Evolutionary conservation across 768 basidiomycete species (phyloP), one percentile per base, ranked within the genome.

Genomic region (Rubroboletus pulcherrimus): DNA sequence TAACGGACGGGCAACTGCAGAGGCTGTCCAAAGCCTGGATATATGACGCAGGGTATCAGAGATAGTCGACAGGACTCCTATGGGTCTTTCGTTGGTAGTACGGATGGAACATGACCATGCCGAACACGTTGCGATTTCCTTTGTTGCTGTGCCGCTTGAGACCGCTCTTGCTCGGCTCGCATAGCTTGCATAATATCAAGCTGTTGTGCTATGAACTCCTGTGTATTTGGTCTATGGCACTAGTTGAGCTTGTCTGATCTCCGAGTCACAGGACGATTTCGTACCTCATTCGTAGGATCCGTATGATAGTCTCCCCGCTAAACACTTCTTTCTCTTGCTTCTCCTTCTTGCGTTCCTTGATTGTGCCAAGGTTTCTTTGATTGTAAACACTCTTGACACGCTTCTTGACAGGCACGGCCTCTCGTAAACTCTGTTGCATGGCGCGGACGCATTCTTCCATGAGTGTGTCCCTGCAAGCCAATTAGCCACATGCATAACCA

Each of bases 371-470:
- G 70, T 98, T 99, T 47, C 93, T 85, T 65, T 96, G 94, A 12
- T 85, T 78, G 60, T 93, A 91, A 19, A 99, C 90, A 57, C 91
- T 93, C 81, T 98, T 98, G 3, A 86, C 89, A 10, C 93, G 87
- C 70, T 90, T 91, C 78, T 90, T 91, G 61, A 90, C 77, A 10
- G 88, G 82, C 7, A 91, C 84, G 1, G 86, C 79, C 5, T 82
- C 79, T 14, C 88, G 82, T 35, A 98, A 75, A 11, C 81, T 88
- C 63, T 92, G 87, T 66, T 96, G 94, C 86, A 96, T 94, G 78
- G 93, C 89, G 8, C 91, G 85, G 19, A 97, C 93, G 61, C 93
- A 97, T 74, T 97, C 94, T 71, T 97, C 90, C 89, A 92, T 94
- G 31, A 92, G 73, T 11, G 83, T 84, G 67, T 91, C 90, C 39